A percentile compares a stretch with the other conserved stretches of the same genome.
Evolutionary conservation across 2,329 filamentous ascomycete species (phyloP).

Genomic region (Beauveria pseudobassiana): DNA sequence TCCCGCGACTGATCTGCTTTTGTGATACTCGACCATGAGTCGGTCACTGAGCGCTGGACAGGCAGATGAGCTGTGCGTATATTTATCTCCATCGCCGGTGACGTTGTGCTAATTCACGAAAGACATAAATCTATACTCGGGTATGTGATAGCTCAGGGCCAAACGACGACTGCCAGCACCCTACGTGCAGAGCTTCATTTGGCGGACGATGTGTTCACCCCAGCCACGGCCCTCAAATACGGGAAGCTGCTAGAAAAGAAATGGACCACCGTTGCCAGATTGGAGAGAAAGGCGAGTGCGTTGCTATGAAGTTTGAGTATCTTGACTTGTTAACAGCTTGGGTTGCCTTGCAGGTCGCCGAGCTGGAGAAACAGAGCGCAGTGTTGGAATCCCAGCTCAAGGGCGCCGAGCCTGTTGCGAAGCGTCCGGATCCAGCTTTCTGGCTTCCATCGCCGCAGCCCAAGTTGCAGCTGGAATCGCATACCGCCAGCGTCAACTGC

Average conservation of each 20-base stretch:
- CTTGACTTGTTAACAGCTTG: background rate
- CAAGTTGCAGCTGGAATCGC: conserved; percentile 74
- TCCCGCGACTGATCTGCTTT: too few relatives aligned
- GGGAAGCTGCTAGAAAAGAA: conserved; percentile 93
- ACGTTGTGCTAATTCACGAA: background rate
- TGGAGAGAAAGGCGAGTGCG: conserved; percentile 79
- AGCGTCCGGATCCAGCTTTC: conserved; percentile 70
- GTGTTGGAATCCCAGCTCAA: conserved; percentile 76
- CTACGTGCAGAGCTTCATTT: conserved; percentile 70
- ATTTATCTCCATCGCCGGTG: conserved; percentile 1
- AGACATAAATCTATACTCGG: conserved; percentile 93
- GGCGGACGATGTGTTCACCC: conserved; percentile 62
- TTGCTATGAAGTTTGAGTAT: background rate
- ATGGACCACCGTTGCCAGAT: conserved; percentile 88
- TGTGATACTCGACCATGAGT: conserved; percentile 46
- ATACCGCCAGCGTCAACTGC: conserved; percentile 73
- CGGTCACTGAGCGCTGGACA: conserved; percentile 69
- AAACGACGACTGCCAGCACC: conserved; percentile 60
- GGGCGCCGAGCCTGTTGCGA: conserved; percentile 64
- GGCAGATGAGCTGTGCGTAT: conserved; percentile 77
- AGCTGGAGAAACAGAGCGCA: conserved; percentile 69
- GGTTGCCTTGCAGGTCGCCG: conserved; percentile 63
- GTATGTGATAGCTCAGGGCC: conserved; percentile 69
- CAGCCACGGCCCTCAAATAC: conserved; percentile 83
- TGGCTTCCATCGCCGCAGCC: conserved; percentile 75